Base-by-base conservation (phyloP, 306 rosid species). In the Glycine tomentella region DNA sequence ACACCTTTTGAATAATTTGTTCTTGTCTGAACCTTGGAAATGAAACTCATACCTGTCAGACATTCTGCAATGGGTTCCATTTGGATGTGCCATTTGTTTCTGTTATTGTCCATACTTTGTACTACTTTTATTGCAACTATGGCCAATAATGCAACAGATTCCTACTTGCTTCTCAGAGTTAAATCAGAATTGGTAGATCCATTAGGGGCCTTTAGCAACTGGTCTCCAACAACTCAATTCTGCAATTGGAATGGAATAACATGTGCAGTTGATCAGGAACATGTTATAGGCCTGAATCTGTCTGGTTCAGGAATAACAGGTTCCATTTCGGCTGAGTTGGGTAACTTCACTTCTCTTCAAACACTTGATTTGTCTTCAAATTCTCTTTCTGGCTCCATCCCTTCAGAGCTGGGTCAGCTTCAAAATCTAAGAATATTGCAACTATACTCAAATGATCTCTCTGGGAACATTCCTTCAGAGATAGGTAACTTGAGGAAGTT, bases 291-390 rank as follows among this genome's bases (percentile, higher is more conserved):
- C 53, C 72, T 95, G 83, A 93, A 91, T 79, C 86, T 95, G 11
- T 91, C 97, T 6, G 76, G 79, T 69, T 90, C 94, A 69, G 91
- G 96, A 77, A 75, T 95, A 59, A 89, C 97, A 55, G 99, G 99
- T 80, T 80, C 87, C 75, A 82, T 89, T 75, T 86, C 96, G 17
- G 34, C 25, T 34, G 91, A 89, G 78, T 76, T 93, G 52, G 84
- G 84, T 70, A 83, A 72, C 49, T 81, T 95, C 66, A 42, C 80
- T 81, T 82, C 89, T 51, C 91, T 95, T 78, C 89, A 89, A 93
- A 83, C 84, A 20, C 91, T 95, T 45, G 99, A 95, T 85, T 82
- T 95, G 86, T 93, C 99, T 42, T 88, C 88, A 36, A 95, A 95
- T 80, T 82, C 75, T 17, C 88, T 95, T 81, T 78, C 87, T 13